Base-by-base conservation (phyloP, 192 early-diverging fungal species). In the Oehlia diaphana region DNA sequence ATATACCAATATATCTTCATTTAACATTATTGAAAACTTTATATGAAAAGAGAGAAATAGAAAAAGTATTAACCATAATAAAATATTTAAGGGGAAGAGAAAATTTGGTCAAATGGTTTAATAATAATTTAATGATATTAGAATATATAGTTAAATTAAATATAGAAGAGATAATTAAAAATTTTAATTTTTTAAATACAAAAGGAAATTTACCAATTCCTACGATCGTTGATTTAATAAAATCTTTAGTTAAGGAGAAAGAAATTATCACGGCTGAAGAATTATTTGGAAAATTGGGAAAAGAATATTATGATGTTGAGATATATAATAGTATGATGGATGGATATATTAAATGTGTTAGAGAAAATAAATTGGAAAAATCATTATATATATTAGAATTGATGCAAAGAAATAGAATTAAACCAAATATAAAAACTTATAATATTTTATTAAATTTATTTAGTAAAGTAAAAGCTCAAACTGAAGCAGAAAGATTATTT, bases 311-410 rank as follows among this genome's bases (percentile, higher is more conserved):
- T 4, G 39, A 49, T 14, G 2, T 23, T 23, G 35, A 62, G 21
- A n/a, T 74, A 61, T 76, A 76, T 64, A 76, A 76, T 28, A 76
- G 10, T 21, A 37, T 76, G 33, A 62, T 76, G 37, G 9, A 23
- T 31, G 61, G 63, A 16, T 64, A 63, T 42, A 62, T 76, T 16
- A 65, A 65, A 44, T 64, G 42, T 42, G 74, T 65, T 28, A 65
- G 65, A 44, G 14, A 35, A 16, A 65, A 76, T 14, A 37, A 64
- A n/a, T 44, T 64, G 0, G 28, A 21, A 44, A 76, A 50, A 21
- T n/a, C 74, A 0, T 42, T 35, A 35, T 2, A 23, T 26, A n/a
- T 76, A 39, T 64, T 76, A 63, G 53, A 79, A 49, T 1, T 37
- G 12, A 79, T 79, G 77, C 8, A 53, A 79, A 14, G 31, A 21